Conservation (phyloP, 345 rosid species). For the Lenwebbia sp. region DNA sequence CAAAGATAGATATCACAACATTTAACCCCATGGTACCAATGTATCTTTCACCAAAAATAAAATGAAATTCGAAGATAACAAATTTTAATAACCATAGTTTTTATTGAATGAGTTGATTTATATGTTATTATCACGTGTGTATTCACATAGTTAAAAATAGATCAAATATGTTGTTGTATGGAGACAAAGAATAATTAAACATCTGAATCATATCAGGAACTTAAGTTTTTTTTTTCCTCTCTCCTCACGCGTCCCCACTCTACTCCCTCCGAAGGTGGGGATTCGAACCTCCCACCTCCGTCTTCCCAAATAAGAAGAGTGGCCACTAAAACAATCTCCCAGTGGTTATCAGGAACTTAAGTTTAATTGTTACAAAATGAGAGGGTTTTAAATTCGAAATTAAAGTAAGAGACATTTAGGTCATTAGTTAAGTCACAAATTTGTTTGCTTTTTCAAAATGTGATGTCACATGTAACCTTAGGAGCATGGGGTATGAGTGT, state of each 20-base stretch:
- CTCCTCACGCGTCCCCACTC: too few relatives aligned
- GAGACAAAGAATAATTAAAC: neutral
- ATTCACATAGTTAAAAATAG: neutral
- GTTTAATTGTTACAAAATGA: too few relatives aligned
- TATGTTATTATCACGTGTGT: neutral
- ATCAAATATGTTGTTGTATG: too few relatives aligned
- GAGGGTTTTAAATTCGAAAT: neutral
- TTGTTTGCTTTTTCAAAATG: neutral
- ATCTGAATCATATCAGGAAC: too few relatives aligned
- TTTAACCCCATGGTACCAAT: neutral
- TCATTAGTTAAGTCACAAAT: neutral
- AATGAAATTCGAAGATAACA: too few relatives aligned
- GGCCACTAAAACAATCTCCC: too few relatives aligned
- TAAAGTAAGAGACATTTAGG: neutral
- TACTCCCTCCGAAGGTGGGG: too few relatives aligned
- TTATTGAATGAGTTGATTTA: neutral
- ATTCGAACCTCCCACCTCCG: too few relatives aligned
- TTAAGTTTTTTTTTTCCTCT: too few relatives aligned
- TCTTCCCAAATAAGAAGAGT: too few relatives aligned
- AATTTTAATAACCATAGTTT: too few relatives aligned
- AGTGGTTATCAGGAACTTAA: too few relatives aligned
- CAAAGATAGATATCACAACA: neutral
- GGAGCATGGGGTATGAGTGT: neutral
- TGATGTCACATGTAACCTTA: neutral
- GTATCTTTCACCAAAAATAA: neutral